Base-by-base conservation (phyloP, 2,329 filamentous ascomycete genomes). In the Aureobasidium melanogenum region DNA sequence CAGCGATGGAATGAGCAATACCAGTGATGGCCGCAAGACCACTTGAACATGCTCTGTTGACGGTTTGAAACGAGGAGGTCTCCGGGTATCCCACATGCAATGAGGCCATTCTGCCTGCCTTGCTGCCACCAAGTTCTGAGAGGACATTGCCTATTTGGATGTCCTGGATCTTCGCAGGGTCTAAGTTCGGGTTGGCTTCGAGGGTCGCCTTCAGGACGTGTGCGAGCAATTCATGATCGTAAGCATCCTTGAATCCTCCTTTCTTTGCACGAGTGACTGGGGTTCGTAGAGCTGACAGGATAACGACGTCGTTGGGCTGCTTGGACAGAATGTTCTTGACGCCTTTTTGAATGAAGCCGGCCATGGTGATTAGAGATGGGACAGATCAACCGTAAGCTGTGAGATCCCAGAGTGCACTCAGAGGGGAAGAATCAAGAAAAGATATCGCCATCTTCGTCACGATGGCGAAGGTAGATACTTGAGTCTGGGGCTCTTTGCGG, bases 31-130 rank as follows among this genome's bases (percentile, higher is more conserved):
- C 86, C 67, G 89, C 87, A 54, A 97, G 80, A 2, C 87, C 88
- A 7, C 85, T 89, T 17, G 86, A 85, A 74, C 92, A 97, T 15
- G 92, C 91, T 41, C 93, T 83, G 77, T 97, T 97, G 67, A 94
- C 84, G 0, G 92, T 97, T 77, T 91, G 88, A 67, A 97, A 87
- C 15, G 85, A 82, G 0, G 89, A 91, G 0, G 82, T 81, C 66
- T 82, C 82, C 17, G 88, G 82, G 70, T 87, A 89, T 36, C 91
- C 91, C 62, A 87, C 86, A 76, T 96, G 89, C 75, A 91, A 88
- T 68, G 93, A 84, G 47, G 91, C 91, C 89, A 95, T 96, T 66
- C 92, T 88, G 1, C 88, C 91, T 0, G 91, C 91, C 79, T 97
- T 97, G 67, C 84, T 87, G 62, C 92, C 92, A 66, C 92, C 92